Evolutionary conservation across 352 stramenopile genomes (phyloP).

Genomic region (Phytophthora litchii): DNA sequence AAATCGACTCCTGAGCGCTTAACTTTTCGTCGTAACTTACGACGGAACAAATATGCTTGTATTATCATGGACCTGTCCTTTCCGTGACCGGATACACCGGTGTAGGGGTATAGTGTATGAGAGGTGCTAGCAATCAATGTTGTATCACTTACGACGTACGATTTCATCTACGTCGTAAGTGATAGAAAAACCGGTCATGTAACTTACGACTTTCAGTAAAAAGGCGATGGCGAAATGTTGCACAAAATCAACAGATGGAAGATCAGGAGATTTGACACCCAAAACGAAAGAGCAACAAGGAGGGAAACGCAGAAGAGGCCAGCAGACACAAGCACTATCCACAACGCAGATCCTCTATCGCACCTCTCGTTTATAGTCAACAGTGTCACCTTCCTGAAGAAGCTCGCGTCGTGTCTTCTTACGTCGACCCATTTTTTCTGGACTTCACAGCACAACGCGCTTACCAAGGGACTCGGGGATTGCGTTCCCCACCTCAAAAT

Average conservation of each 20-base stretch:
- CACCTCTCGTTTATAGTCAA: not conserved
- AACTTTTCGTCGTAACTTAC: conserved; percentile 6
- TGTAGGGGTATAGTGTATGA: not conserved
- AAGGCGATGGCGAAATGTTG: not conserved
- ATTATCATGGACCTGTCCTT: not conserved
- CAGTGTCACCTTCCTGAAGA: not conserved
- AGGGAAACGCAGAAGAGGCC: too few species aligned
- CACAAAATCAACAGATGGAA: not conserved
- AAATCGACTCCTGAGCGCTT: not conserved
- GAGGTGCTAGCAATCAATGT: not conserved
- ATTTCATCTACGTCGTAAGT: not conserved
- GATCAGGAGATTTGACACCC: not conserved
- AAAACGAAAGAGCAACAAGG: not conserved
- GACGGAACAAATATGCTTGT: not conserved
- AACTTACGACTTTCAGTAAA: conserved; percentile 3
- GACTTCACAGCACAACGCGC: not conserved
- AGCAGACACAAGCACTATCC: too few species aligned
- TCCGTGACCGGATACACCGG: not conserved
- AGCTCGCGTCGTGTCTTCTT: not conserved
- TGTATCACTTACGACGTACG: conserved; percentile 1
- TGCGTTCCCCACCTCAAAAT: not conserved
- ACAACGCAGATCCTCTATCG: not conserved
- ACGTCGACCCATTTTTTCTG: not conserved
- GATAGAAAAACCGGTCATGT: not conserved
- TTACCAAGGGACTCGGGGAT: not conserved